These are phyloP conservation scores for Pulveroboletus sp. DNA, from an alignment of 768 basidiomycete species.

Conservation along the genomic window DNA sequence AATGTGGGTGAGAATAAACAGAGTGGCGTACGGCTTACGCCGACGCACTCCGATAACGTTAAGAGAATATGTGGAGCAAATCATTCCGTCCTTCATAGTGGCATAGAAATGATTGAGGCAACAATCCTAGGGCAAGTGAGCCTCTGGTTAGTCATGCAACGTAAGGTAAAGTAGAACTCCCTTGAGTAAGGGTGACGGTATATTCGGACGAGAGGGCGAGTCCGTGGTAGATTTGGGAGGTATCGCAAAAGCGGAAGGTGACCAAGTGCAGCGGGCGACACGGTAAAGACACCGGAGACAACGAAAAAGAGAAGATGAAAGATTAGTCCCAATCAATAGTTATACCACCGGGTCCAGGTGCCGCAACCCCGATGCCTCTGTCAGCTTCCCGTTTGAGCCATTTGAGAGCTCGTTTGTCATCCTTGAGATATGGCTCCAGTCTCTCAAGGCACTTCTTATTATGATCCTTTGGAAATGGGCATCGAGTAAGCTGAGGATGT, in stretches of 20 bases:
- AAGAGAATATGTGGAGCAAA: constrained; percentile 16
- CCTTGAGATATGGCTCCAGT: constrained; percentile 61
- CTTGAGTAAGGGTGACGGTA: constrained; percentile 7
- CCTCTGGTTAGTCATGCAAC: constrained; percentile 23
- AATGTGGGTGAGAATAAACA: constrained; percentile 22
- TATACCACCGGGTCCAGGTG: constrained; percentile 61
- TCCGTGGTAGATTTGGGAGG: constrained; percentile 8
- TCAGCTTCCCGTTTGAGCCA: constrained; percentile 79
- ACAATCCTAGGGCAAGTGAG: constrained; percentile 18
- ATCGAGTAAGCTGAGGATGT: constrained; percentile 4
- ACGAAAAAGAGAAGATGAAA: not conserved
- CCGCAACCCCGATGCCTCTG: constrained; percentile 68
- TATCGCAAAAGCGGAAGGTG: constrained; percentile 20
- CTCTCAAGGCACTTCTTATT: constrained; percentile 68
- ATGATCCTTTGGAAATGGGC: constrained; percentile 55
- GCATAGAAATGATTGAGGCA: constrained; percentile 14
- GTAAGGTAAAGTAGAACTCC: constrained; percentile 25
- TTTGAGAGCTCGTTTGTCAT: constrained; percentile 76
- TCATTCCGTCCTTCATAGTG: constrained; percentile 16
- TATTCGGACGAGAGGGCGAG: constrained; percentile 1
- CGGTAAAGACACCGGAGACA: not conserved
- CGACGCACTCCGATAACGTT: constrained; percentile 25
- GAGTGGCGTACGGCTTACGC: not conserved
- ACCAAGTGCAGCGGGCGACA: not conserved
- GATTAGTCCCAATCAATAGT: constrained; percentile 73